phyloP scores from a whole-genome alignment of 306 rosid species.

The Cajanus cajan region DNA sequence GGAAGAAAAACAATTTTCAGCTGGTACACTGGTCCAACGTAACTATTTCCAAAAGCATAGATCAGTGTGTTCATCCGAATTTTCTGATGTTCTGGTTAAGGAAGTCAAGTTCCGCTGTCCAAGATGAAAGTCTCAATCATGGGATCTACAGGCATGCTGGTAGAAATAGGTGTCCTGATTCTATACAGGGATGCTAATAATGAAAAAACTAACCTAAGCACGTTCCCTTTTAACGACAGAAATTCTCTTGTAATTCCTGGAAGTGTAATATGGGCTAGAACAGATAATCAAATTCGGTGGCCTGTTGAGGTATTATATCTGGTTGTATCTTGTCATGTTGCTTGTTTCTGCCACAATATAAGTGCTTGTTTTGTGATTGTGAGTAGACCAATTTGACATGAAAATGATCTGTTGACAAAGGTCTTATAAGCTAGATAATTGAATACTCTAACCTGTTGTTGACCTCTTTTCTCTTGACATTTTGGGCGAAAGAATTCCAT shows the following conservation, averaged over 20 bases:
- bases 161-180: background rate
- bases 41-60: slow-evolving; percentile 26
- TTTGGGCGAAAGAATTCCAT: background rate
- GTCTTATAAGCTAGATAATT: background rate
- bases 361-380: slow-evolving; percentile 11
- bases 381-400: background rate
- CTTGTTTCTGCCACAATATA: background rate
- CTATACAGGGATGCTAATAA: background rate
- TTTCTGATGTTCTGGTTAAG: slow-evolving; percentile 13
- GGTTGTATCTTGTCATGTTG: background rate
- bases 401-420: background rate
- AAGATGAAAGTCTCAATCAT: slow-evolving; percentile 21
- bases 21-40: slow-evolving; percentile 25
- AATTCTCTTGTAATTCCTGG: slow-evolving; percentile 34
- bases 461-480: background rate
- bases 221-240: slow-evolving; percentile 26
- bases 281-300: slow-evolving; percentile 39
- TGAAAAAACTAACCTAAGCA: background rate
- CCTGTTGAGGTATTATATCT: slow-evolving; percentile 46
- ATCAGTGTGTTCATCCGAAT: slow-evolving; percentile 34
- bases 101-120: slow-evolving; percentile 28
- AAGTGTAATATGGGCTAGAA: slow-evolving; percentile 41
- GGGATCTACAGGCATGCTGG: background rate
- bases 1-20: slow-evolving; percentile 24
- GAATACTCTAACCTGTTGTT: no score